Evolutionary conservation across 75 land plant species (phyloP).

Genomic region (Azolla pinnata): DNA sequence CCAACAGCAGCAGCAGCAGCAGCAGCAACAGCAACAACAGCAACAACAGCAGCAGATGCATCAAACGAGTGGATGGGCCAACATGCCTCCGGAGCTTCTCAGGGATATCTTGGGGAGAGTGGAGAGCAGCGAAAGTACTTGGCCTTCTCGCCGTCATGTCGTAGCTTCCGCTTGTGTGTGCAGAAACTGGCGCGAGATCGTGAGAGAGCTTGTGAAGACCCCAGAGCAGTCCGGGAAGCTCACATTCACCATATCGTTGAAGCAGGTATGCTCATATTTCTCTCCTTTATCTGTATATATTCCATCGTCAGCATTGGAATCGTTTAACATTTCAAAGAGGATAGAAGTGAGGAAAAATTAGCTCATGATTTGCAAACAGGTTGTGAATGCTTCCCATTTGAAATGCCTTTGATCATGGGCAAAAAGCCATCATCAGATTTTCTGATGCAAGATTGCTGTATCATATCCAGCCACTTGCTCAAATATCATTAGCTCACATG

Average conservation of each 20-base stretch:
- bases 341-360: background rate
- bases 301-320: background rate
- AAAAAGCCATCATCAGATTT: too few species aligned
- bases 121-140: conserved; percentile 36
- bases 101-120: conserved; percentile 39
- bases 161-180: conserved; percentile 54
- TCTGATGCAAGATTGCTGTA: too few species aligned
- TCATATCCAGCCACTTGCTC: too few species aligned
- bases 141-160: conserved; percentile 37
- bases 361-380: too few species aligned
- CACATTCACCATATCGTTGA: conserved; percentile 53
- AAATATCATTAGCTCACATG: too few species aligned
- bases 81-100: conserved; percentile 48
- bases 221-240: conserved; percentile 49
- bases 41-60: too few species aligned
- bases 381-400: too few species aligned
- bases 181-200: conserved; percentile 41
- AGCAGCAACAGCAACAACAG: too few species aligned
- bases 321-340: background rate
- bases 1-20: too few species aligned
- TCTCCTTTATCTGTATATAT: background rate
- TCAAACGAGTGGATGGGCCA: conserved; percentile 32
- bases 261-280: conserved; percentile 37
- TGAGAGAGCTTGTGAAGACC: conserved; percentile 52
- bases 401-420: too few species aligned